phyloP scores from a whole-genome alignment of 257 asterid genomes.

The Misopates orontium region DNA sequence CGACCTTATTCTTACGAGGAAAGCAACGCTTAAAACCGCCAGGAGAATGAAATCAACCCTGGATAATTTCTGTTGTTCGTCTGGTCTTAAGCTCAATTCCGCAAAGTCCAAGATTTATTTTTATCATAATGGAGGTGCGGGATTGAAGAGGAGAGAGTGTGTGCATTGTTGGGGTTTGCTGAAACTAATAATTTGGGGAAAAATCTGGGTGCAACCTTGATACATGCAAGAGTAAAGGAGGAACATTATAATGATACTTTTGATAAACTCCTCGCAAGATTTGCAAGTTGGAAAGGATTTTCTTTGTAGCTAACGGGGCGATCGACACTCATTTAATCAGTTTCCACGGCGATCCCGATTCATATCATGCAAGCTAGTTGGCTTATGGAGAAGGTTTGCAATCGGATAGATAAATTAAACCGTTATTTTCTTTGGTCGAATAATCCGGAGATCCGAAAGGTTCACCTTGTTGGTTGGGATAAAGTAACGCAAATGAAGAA shows the following conservation, averaged over 20 bases:
- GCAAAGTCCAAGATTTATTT: background rate
- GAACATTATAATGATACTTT: background rate
- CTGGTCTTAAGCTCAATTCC: background rate
- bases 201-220: background rate
- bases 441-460: background rate
- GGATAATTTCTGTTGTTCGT: background rate
- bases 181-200: background rate
- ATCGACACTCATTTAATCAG: background rate
- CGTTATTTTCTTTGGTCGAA: background rate
- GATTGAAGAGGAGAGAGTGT: no score
- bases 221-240: background rate
- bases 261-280: background rate
- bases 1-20: background rate
- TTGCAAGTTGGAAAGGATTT: background rate
- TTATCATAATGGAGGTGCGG: background rate
- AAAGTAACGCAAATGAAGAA: background rate
- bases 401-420: background rate
- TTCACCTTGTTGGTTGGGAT: background rate
- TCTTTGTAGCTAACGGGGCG: background rate
- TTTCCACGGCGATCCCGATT: background rate
- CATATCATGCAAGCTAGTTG: background rate
- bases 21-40: background rate
- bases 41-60: background rate
- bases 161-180: background rate
- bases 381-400: background rate